These are phyloP conservation scores for Chrysoporthe deuterocubensis DNA, from an alignment of 2,329 filamentous ascomycete species.

Conservation along the genomic window DNA sequence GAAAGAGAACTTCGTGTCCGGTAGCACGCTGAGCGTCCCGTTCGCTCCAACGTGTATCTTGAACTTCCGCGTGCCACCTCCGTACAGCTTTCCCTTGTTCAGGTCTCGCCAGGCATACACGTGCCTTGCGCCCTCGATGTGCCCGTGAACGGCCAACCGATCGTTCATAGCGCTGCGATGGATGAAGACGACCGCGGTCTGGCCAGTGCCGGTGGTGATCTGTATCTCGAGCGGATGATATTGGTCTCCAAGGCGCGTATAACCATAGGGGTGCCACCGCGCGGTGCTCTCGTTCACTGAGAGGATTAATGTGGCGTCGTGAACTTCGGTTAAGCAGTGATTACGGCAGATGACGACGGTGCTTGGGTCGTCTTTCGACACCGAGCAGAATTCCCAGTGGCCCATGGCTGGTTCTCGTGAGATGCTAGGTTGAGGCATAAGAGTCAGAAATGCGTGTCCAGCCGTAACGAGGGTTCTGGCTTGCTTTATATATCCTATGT, in stretches of 20 bases:
- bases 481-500: background rate
- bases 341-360: constrained; percentile 3
- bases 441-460: background rate
- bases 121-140: constrained; percentile 9
- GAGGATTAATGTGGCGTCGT: background rate
- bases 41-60: constrained; percentile 4
- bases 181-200: constrained; percentile 6
- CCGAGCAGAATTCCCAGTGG: background rate
- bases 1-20: constrained; percentile 4
- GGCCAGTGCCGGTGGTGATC: constrained; percentile 11
- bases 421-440: constrained; percentile 13
- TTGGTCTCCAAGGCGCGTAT: background rate
- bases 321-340: background rate
- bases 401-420: constrained; percentile 9
- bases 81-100: background rate
- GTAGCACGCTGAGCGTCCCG: background rate
- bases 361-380: constrained; percentile 11
- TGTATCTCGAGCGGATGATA: constrained; percentile 3
- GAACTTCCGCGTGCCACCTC: background rate
- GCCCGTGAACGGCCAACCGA: background rate
- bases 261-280: background rate
- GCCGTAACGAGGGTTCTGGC: background rate
- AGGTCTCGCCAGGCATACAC: constrained; percentile 5
- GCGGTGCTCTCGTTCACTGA: background rate
- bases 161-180: background rate